Evolutionary conservation across 2,329 filamentous ascomycete species (phyloP).

Genomic region (Fusarium fracticaudum): DNA sequence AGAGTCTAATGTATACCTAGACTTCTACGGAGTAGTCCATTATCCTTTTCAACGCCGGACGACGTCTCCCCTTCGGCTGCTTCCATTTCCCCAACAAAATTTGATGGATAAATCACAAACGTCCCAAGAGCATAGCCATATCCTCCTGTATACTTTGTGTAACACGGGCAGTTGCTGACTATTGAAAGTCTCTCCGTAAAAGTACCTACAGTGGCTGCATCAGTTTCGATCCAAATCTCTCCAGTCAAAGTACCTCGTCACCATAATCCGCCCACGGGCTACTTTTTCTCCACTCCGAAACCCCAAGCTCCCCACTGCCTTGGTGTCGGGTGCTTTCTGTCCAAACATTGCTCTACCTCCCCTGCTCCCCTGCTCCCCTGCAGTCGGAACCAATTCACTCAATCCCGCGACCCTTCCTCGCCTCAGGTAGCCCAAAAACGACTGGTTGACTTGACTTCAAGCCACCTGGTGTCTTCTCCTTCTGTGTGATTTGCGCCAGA

Average conservation of each 20-base stretch:
- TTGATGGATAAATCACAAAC: neutral
- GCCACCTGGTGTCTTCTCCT: slow-evolving; percentile 49
- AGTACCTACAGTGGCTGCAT: slow-evolving; percentile 2
- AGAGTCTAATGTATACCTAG: neutral
- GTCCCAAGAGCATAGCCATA: neutral
- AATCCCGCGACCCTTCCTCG: slow-evolving; percentile 42
- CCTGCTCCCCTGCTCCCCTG: slow-evolving; percentile 40
- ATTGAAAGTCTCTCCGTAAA: slow-evolving; percentile 15
- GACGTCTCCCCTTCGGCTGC: neutral
- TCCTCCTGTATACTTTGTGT: neutral
- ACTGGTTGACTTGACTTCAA: slow-evolving; percentile 43
- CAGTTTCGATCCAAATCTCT: slow-evolving; percentile 17
- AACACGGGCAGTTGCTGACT: slow-evolving; percentile 3
- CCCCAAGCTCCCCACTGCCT: slow-evolving; percentile 16
- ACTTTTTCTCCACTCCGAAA: slow-evolving; percentile 17
- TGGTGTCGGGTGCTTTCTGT: slow-evolving; percentile 30
- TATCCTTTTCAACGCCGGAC: neutral
- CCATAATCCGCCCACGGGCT: slow-evolving; percentile 9
- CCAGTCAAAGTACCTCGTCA: slow-evolving; percentile 18
- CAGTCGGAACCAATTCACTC: slow-evolving; percentile 36
- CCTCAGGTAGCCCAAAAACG: slow-evolving; percentile 43
- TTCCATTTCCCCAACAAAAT: neutral
- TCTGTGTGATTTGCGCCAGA: slow-evolving; percentile 41
- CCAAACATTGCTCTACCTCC: slow-evolving; percentile 38
- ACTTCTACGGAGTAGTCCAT: neutral